These are phyloP conservation scores for Sambucus nigra DNA, from an alignment of 129 eudicot species.

Conservation along the genomic window DNA sequence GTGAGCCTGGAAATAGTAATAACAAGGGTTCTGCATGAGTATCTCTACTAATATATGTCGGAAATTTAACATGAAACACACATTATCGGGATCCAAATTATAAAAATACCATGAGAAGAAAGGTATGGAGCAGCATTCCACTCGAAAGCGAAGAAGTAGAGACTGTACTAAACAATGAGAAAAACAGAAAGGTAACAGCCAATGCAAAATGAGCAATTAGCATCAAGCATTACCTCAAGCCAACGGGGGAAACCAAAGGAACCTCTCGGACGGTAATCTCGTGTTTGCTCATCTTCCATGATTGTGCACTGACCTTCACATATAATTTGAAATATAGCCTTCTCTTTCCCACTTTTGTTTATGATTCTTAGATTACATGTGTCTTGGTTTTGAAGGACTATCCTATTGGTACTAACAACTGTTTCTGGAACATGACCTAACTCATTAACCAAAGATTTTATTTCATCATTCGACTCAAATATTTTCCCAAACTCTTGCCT, in stretches of 20 bases:
- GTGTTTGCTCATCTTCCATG: slow-evolving; percentile 41
- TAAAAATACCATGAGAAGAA: too few species aligned
- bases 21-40: too few species aligned
- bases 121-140: too few species aligned
- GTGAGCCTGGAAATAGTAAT: too few species aligned
- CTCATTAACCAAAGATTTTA: slow-evolving; percentile 37
- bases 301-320: slow-evolving; percentile 62
- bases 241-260: slow-evolving; percentile 89
- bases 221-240: slow-evolving; percentile 67
- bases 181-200: too few species aligned
- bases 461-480: slow-evolving; percentile 29
- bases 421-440: slow-evolving; percentile 60
- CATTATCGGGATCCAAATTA: too few species aligned
- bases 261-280: slow-evolving; percentile 51
- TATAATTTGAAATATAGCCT: slow-evolving; percentile 44
- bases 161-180: too few species aligned
- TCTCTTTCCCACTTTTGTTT: slow-evolving; percentile 51
- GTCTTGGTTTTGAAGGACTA: slow-evolving; percentile 75
- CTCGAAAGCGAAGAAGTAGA: too few species aligned
- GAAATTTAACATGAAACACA: too few species aligned
- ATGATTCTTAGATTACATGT: slow-evolving; percentile 40
- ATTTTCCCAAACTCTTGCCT: slow-evolving; percentile 77
- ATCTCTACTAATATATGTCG: too few species aligned
- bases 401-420: slow-evolving; percentile 34
- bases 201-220: too few species aligned